Evolutionary conservation across 257 asterid species (phyloP).

Genomic region (Penstemon newberryi): DNA sequence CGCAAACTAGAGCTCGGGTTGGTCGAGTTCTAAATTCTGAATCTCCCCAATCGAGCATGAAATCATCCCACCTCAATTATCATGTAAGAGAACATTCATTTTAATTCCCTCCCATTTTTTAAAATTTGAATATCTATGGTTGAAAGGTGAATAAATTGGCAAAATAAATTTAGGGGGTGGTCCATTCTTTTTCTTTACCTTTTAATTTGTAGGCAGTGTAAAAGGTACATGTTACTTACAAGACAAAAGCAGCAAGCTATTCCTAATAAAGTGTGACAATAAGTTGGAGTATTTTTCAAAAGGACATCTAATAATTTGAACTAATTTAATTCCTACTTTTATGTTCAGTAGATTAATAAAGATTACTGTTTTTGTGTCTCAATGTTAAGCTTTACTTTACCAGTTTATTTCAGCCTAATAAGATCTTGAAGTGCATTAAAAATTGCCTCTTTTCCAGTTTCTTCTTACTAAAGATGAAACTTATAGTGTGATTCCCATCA

Average conservation of each 20-base stretch:
- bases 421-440: no score
- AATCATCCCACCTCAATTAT: constrained; percentile 48
- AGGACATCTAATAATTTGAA: no score
- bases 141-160: no score
- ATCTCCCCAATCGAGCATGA: constrained; percentile 57
- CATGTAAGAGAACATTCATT: constrained; percentile 35
- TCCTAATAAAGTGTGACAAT: not conserved
- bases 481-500: no score
- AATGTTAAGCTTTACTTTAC: no score
- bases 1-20: constrained; percentile 63
- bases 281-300: no score
- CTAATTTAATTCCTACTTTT: no score
- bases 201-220: constrained; percentile 3
- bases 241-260: constrained; percentile 8
- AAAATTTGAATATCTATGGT: constrained; percentile 11
- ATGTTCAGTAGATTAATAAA: no score
- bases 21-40: constrained; percentile 47
- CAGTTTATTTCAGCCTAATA: no score
- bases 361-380: no score
- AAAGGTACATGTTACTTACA: not conserved
- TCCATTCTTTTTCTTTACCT: constrained; percentile 31
- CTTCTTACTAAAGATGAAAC: no score
- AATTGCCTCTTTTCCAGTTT: no score
- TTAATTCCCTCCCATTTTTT: constrained; percentile 28
- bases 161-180: constrained; percentile 13